Conservation (phyloP, 2,329 filamentous ascomycete genomes). For the Ophiostoma pallidulum region DNA sequence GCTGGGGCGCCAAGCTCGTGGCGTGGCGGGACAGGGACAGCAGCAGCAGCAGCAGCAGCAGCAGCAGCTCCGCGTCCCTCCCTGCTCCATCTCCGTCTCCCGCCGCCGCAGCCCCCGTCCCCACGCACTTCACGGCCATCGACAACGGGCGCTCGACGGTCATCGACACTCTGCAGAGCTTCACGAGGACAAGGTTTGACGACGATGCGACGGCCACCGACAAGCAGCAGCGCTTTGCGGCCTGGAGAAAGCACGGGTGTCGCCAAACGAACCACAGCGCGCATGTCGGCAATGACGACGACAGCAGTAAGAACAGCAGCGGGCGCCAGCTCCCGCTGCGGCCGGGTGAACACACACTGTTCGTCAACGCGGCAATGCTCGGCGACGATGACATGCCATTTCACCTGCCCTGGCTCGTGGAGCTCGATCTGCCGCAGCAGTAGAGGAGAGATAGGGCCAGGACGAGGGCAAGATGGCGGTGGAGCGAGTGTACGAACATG, state of each 20-base stretch:
- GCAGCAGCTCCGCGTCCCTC: too few species aligned
- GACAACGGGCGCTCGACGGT: slow-evolving; percentile 33
- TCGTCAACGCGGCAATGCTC: slow-evolving; percentile 46
- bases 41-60: too few species aligned
- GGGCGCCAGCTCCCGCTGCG: slow-evolving; percentile 20
- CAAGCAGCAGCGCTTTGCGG: neutral
- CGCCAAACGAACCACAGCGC: slow-evolving; percentile 27
- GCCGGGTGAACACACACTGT: slow-evolving; percentile 37
- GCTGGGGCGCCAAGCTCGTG: slow-evolving; percentile 46
- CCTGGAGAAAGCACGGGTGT: slow-evolving; percentile 14
- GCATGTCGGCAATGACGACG: too few species aligned
- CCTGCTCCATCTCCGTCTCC: neutral
- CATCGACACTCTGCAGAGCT: slow-evolving; percentile 27
- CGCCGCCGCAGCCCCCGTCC: slow-evolving; percentile 22
- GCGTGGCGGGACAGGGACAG: slow-evolving; percentile 42
- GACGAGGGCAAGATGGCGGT: too few species aligned
- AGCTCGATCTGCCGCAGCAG: neutral
- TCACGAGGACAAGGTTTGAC: slow-evolving; percentile 14
- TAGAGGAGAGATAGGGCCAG: too few species aligned
- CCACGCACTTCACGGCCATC: slow-evolving; percentile 39
- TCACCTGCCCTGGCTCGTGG: neutral
- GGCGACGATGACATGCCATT: slow-evolving; percentile 6
- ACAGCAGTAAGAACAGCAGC: too few species aligned
- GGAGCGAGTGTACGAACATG: too few species aligned
- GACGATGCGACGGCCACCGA: neutral